Conservation (phyloP, 2,329 filamentous ascomycete genomes). For the Phaeosphaeriaceae sp. region DNA sequence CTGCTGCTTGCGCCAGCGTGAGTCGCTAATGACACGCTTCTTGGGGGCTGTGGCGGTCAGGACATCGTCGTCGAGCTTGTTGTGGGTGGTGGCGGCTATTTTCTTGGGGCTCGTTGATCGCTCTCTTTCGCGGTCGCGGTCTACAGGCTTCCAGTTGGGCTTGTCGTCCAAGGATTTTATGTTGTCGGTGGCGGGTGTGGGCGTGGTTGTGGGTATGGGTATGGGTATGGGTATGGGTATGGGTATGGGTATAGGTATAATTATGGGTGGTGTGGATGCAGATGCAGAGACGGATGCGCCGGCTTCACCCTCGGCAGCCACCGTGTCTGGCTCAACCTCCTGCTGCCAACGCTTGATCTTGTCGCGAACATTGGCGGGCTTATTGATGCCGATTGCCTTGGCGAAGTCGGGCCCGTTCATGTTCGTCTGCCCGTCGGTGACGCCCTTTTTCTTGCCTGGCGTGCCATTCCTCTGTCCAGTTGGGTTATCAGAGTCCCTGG, state of each 20-base stretch:
- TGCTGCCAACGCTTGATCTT: constrained; percentile 87
- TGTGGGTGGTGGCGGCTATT: constrained; percentile 35
- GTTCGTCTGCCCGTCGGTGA: constrained; percentile 32
- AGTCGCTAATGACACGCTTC: constrained; percentile 92
- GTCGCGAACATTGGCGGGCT: constrained; percentile 65
- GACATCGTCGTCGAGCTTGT: constrained; percentile 53
- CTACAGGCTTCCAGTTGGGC: constrained; percentile 34
- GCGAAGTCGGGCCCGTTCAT: constrained; percentile 48
- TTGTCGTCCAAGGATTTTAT: constrained; percentile 32
- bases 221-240: no score
- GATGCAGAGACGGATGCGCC: constrained; percentile 4
- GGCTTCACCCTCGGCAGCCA: constrained; percentile 17
- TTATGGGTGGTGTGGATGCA: no score
- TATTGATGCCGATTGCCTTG: constrained; percentile 50
- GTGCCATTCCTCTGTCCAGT: constrained; percentile 37
- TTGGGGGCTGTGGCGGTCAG: constrained; percentile 71
- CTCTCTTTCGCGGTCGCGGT: constrained; percentile 1
- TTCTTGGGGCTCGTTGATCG: constrained; percentile 22
- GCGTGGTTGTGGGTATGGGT: no score
- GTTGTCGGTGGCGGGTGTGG: constrained; percentile 9
- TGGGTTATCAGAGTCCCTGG: constrained; percentile 26
- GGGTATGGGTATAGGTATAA: no score
- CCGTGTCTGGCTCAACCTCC: constrained; percentile 67
- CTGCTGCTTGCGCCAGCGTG: constrained; percentile 75
- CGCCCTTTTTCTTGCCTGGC: constrained; percentile 35